phyloP scores from a whole-genome alignment of 768 basidiomycete species.

The Macrolepiota dolichaula region DNA sequence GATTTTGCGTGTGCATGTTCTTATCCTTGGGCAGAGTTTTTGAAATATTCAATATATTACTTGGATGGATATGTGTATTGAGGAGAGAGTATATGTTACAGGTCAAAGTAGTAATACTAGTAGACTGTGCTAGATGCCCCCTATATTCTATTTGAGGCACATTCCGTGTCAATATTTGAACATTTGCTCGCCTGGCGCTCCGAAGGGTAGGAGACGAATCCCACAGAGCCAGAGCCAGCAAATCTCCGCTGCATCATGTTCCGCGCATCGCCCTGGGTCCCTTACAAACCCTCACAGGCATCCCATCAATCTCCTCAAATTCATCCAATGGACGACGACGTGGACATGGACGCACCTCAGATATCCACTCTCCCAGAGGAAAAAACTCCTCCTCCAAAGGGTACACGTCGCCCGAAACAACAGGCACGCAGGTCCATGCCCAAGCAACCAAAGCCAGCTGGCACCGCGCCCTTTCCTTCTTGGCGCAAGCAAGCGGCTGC shows the following conservation, averaged over 20 bases:
- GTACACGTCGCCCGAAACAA: constrained; percentile 3
- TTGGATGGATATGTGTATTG: not conserved
- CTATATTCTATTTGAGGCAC: constrained; percentile 12
- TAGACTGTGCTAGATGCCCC: not conserved
- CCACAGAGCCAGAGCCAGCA: not conserved
- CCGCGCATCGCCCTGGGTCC: constrained; percentile 62
- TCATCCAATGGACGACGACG: constrained; percentile 40
- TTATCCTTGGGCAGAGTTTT: not conserved
- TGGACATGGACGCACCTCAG: constrained; percentile 77
- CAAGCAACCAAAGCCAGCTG: constrained; percentile 18
- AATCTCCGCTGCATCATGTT: constrained; percentile 31
- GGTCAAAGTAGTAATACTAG: not conserved
- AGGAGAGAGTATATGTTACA: no score
- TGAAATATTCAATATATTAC: not conserved
- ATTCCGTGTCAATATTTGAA: not conserved
- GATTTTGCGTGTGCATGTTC: not conserved
- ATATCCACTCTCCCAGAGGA: constrained; percentile 79
- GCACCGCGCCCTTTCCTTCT: constrained; percentile 16
- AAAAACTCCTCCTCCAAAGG: constrained; percentile 58
- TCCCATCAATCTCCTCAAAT: constrained; percentile 19
- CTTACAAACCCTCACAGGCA: constrained; percentile 40
- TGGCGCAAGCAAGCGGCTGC: constrained; percentile 18
- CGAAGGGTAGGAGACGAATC: not conserved
- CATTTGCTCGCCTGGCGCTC: not conserved
- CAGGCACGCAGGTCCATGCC: constrained; percentile 16